phyloP scores from a whole-genome alignment of 495 filamentous ascomycete genomes.

The Podospora fimiseda region DNA sequence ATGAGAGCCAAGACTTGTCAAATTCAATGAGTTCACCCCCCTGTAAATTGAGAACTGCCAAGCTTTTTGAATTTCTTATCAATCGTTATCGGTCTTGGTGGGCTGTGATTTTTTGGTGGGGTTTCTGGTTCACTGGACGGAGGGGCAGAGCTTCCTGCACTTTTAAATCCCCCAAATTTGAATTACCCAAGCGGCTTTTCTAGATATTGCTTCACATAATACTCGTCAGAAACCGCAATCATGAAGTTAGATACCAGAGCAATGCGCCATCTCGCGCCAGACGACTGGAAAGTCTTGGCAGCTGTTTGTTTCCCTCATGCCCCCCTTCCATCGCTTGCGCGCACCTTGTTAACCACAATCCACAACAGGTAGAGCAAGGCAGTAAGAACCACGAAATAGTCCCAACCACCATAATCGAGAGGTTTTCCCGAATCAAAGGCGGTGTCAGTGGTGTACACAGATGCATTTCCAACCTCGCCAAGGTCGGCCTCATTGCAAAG shows the following conservation, averaged over 20 bases:
- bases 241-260: slow-evolving; percentile 94
- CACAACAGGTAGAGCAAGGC: slow-evolving; percentile 73
- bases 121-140: background rate
- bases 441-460: slow-evolving; percentile 74
- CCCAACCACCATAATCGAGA: slow-evolving; percentile 79
- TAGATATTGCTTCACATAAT: background rate
- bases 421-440: slow-evolving; percentile 73
- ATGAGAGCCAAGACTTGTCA: background rate
- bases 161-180: background rate
- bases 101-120: slow-evolving; percentile 21
- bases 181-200: background rate
- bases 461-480: slow-evolving; percentile 83
- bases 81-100: slow-evolving; percentile 12
- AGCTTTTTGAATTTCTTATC: background rate
- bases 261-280: slow-evolving; percentile 81
- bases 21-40: too few relatives aligned
- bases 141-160: slow-evolving; percentile 14
- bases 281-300: slow-evolving; percentile 93
- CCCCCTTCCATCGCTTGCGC: slow-evolving; percentile 12
- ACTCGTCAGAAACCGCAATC: slow-evolving; percentile 13
- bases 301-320: slow-evolving; percentile 55
- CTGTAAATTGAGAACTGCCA: background rate
- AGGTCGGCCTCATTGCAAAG: slow-evolving; percentile 83
- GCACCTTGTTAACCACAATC: slow-evolving; percentile 10
- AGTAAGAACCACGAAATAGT: slow-evolving; percentile 96